Evolutionary conservation across 2,329 filamentous ascomycete genomes (phyloP).

Genomic region (Ceratocystis harringtonii): DNA sequence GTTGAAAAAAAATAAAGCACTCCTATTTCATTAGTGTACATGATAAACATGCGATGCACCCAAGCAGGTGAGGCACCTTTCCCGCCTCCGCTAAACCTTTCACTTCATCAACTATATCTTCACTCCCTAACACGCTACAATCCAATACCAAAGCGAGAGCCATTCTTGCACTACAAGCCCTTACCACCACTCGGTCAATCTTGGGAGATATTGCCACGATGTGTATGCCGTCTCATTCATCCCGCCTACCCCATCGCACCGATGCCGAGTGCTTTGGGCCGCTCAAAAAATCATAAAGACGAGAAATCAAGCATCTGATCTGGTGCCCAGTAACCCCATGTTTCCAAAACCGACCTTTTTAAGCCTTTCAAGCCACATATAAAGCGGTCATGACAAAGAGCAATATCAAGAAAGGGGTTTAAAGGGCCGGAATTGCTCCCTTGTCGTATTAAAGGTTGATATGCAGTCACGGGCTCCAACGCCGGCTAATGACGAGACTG

Average conservation of each 20-base stretch:
- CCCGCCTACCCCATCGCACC: not conserved
- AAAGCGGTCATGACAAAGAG: not conserved
- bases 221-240: not conserved
- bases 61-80: too few species aligned
- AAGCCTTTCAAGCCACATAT: not conserved
- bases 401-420: not conserved
- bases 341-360: not conserved
- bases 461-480: not conserved
- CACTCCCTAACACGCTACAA: too few species aligned
- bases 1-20: not conserved
- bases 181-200: not conserved
- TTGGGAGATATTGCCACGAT: not conserved
- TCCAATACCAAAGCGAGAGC: too few species aligned
- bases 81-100: too few species aligned
- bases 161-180: too few species aligned
- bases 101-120: too few species aligned
- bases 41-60: too few species aligned
- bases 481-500: not conserved
- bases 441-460: not conserved
- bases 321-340: not conserved
- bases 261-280: not conserved
- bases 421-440: not conserved
- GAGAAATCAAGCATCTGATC: not conserved
- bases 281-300: not conserved
- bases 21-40: not conserved